phyloP scores from a whole-genome alignment of 2,329 filamentous ascomycete genomes.

The Stagonosporopsis cucurbitacearum region DNA sequence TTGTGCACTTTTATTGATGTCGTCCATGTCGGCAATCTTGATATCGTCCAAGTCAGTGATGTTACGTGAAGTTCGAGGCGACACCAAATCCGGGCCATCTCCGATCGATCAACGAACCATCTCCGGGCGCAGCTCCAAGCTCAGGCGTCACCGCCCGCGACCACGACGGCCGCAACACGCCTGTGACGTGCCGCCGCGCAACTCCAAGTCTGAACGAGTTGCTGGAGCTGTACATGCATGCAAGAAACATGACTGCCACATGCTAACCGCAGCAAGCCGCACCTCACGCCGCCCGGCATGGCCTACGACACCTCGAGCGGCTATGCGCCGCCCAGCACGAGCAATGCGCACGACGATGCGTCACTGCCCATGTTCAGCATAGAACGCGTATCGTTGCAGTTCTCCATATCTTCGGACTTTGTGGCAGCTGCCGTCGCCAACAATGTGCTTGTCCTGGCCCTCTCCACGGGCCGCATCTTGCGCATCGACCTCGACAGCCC shows the following conservation, averaged over 20 bases:
- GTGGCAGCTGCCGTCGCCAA: constrained; percentile 96
- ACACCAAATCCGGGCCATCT: background rate
- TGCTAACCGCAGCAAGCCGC: constrained; percentile 20
- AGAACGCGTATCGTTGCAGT: constrained; percentile 89
- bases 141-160: constrained; percentile 23
- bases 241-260: constrained; percentile 22
- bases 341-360: constrained; percentile 64
- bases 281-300: constrained; percentile 56
- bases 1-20: no score
- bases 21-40: no score
- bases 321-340: constrained; percentile 73
- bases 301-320: constrained; percentile 74
- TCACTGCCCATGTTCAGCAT: constrained; percentile 91
- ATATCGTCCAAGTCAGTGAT: no score
- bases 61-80: no score
- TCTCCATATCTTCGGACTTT: constrained; percentile 93
- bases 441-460: constrained; percentile 90
- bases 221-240: constrained; percentile 18
- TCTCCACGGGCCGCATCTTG: constrained; percentile 90
- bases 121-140: constrained; percentile 9
- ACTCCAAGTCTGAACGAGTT: background rate
- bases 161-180: constrained; percentile 7
- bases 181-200: constrained; percentile 11
- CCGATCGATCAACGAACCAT: constrained; percentile 1
- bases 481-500: constrained; percentile 93